Evolutionary conservation across 2,329 filamentous ascomycete genomes (phyloP).

Genomic region (Amauroascus verrucosus): DNA sequence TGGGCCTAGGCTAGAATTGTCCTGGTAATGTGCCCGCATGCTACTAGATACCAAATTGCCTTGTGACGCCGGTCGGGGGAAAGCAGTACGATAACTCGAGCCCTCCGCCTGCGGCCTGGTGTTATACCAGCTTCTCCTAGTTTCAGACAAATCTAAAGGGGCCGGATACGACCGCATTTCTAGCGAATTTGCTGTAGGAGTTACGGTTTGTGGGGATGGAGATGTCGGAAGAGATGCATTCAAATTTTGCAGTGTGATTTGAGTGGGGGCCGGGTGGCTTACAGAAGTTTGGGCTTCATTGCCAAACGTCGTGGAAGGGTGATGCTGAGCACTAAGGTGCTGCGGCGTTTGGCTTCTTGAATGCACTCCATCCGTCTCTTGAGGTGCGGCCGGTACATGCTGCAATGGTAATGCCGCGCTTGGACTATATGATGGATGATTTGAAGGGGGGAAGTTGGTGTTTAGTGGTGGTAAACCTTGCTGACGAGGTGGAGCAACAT

Average conservation of each 20-base stretch:
- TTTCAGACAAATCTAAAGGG: neutral
- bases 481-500: neutral
- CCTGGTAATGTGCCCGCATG: slow-evolving; percentile 8
- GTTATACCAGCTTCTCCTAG: slow-evolving; percentile 5
- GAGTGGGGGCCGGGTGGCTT: neutral
- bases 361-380: neutral
- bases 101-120: neutral
- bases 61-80: neutral
- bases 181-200: neutral
- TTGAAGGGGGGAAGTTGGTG: neutral
- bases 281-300: neutral
- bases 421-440: neutral
- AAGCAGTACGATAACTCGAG: neutral
- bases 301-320: neutral
- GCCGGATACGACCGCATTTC: neutral
- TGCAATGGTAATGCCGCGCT: neutral
- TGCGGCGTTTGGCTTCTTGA: neutral
- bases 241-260: neutral
- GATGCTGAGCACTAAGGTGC: neutral
- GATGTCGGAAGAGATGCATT: neutral
- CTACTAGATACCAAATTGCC: neutral
- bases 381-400: neutral
- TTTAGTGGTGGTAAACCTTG: neutral
- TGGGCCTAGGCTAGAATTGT: slow-evolving; percentile 10
- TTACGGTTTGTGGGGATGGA: neutral